Evolutionary conservation across 176 grass and related monocot species (phyloP), one percentile per base, ranked within the genome.

Genomic region (Aechmea fasciata): DNA sequence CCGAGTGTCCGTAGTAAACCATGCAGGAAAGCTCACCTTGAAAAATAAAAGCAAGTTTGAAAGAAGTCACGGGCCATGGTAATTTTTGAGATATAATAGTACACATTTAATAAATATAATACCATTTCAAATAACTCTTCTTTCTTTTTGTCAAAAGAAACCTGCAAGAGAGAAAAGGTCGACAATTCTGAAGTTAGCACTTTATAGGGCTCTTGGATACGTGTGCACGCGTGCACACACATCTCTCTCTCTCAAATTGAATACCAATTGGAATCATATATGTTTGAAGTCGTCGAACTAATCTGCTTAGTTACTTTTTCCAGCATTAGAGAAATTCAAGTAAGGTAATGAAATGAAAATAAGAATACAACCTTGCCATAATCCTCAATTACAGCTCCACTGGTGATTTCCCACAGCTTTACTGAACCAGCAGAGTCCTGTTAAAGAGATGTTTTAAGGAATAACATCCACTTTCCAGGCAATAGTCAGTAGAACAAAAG

Each of bases 101-200:
- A 29, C 51, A 48, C 8, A 57, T 50, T 22, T 48, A 15, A 78
- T 52, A 66, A 64, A 69, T 50, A 53, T 41, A 1, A 73, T 92
- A 93, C 94, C 94, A 89, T 92, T 78, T 99, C 94, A 90, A 93
- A 99, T 69, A 99, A 66, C 54, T 99, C 94, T 19, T 93, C 91
- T 85, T 99, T 99, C 70, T 90, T 99, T 75, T 99, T 86, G 3
- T 93, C 94, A 59, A 99, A 99, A 52, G 89, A 88, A 82, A 99
- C 82, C 94, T 99, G 80, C 89, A 80, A 15, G 51, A 24, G 25
- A 57, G 13, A 85, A 72, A 91, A 57, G 17, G 74, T 3, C 13
- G 61, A 81, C 68, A 41, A 41, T 47, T 52, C 80, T 71, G 76
- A 66, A 59, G 75, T 71, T 79, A 69, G 76, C 55, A 28, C n/a